Conservation (phyloP, 2,329 filamentous ascomycete genomes). For the Beauveria medogensis region DNA sequence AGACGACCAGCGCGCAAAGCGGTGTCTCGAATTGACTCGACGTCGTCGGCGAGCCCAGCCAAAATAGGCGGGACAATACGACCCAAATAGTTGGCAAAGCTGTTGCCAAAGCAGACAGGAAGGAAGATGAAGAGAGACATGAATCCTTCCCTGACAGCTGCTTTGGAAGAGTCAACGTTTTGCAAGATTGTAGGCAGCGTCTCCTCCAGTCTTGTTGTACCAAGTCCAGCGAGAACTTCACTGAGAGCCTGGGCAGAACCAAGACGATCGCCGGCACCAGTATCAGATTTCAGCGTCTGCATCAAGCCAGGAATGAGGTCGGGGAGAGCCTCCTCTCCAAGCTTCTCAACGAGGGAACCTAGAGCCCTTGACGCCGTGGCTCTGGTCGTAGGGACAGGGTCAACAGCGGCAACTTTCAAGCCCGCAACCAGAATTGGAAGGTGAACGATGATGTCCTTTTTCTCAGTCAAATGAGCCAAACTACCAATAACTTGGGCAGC, state of each 20-base stretch:
- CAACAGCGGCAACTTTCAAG: slow-evolving; percentile 79
- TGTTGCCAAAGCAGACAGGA: slow-evolving; percentile 97
- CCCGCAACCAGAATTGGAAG: slow-evolving; percentile 88
- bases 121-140: slow-evolving; percentile 99
- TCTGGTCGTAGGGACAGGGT: slow-evolving; percentile 91
- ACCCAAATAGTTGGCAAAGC: slow-evolving; percentile 90
- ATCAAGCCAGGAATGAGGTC: slow-evolving; percentile 97
- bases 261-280: slow-evolving; percentile 88
- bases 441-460: slow-evolving; percentile 86
- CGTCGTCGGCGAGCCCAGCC: slow-evolving; percentile 85
- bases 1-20: slow-evolving; percentile 86
- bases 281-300: slow-evolving; percentile 95
- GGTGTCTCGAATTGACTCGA: slow-evolving; percentile 96
- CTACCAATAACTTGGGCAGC: slow-evolving; percentile 96
- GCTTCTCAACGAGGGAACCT: slow-evolving; percentile 93
- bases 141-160: slow-evolving; percentile 91
- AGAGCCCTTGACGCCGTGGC: slow-evolving; percentile 94
- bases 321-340: slow-evolving; percentile 91
- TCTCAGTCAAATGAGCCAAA: slow-evolving; percentile 90
- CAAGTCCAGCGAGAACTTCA: slow-evolving; percentile 90
- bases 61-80: slow-evolving; percentile 94
- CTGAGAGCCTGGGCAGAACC: slow-evolving; percentile 94
- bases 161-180: slow-evolving; percentile 85
- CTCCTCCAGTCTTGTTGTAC: slow-evolving; percentile 87
- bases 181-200: slow-evolving; percentile 93